Conservation (phyloP, 495 filamentous ascomycete species). For the Glutinoglossum americanum region DNA sequence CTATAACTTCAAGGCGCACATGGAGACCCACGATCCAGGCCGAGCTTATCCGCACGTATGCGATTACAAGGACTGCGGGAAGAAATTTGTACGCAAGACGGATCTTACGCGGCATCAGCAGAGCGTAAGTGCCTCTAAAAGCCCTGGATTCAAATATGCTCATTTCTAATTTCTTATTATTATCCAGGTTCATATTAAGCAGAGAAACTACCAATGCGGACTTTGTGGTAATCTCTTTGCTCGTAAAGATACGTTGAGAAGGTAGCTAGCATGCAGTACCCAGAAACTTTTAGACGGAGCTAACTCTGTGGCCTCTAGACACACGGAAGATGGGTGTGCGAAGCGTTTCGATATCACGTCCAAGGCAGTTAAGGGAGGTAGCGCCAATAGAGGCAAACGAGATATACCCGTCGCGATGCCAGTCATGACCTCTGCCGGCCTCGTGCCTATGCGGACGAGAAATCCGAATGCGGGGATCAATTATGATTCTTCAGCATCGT, state of each 20-base stretch:
- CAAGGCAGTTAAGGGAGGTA: slow-evolving; percentile 1
- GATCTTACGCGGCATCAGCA: slow-evolving; percentile 66
- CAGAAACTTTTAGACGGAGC: background rate
- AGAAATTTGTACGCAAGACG: slow-evolving; percentile 63
- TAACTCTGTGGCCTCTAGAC: slow-evolving; percentile 22
- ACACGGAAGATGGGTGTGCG: slow-evolving; percentile 62
- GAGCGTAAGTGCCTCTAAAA: slow-evolving; percentile 33
- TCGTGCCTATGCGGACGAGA: background rate
- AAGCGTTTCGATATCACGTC: slow-evolving; percentile 38
- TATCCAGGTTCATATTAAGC: slow-evolving; percentile 43
- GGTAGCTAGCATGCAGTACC: slow-evolving; percentile 24
- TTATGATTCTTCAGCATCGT: background rate
- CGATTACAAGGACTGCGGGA: slow-evolving; percentile 37
- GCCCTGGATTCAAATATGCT: background rate
- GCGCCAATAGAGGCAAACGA: background rate
- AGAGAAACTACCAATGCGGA: slow-evolving; percentile 46
- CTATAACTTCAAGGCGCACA: slow-evolving; percentile 81
- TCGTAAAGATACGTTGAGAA: slow-evolving; percentile 61
- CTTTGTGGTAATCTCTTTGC: slow-evolving; percentile 57
- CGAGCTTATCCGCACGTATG: slow-evolving; percentile 51
- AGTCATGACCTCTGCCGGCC: background rate
- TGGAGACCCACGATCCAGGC: slow-evolving; percentile 71
- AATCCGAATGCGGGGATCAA: background rate
- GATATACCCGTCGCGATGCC: background rate
- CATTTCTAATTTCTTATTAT: background rate